Conservation (phyloP, 768 basidiomycete species). For the Omphalotus guepiniiformis region DNA sequence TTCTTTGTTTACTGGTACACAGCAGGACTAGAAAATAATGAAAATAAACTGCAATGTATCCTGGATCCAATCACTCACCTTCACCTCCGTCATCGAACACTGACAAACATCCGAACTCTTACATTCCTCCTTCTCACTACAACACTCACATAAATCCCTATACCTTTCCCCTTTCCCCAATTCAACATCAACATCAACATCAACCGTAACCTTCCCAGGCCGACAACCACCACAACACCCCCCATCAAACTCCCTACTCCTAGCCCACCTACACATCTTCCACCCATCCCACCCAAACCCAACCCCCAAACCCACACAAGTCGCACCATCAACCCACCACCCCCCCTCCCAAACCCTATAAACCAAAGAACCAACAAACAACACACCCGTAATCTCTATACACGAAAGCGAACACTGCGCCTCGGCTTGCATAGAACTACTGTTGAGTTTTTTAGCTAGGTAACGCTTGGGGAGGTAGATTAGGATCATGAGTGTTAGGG, state of each 20-base stretch:
- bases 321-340: constrained; percentile 47
- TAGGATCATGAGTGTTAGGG: constrained; percentile 33
- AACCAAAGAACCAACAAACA: constrained; percentile 37
- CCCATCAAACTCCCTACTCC: constrained; percentile 29
- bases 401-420: constrained; percentile 41
- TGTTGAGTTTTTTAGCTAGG: constrained; percentile 40
- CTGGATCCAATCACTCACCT: background rate
- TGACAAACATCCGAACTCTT: background rate
- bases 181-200: background rate
- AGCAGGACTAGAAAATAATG: background rate
- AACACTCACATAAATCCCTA: background rate
- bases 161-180: background rate
- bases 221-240: constrained; percentile 30
- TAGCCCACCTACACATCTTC: constrained; percentile 39
- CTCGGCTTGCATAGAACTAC: constrained; percentile 40
- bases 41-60: background rate
- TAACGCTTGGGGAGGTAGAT: constrained; percentile 43
- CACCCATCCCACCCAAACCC: constrained; percentile 42
- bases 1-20: background rate
- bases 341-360: constrained; percentile 38
- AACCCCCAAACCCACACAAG: constrained; percentile 33
- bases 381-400: constrained; percentile 37
- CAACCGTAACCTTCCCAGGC: background rate
- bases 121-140: constrained; percentile 1
- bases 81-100: background rate